Evolutionary conservation across 1,284 basidiomycete genomes (phyloP).

Genomic region (Porogramme epimiltina): DNA sequence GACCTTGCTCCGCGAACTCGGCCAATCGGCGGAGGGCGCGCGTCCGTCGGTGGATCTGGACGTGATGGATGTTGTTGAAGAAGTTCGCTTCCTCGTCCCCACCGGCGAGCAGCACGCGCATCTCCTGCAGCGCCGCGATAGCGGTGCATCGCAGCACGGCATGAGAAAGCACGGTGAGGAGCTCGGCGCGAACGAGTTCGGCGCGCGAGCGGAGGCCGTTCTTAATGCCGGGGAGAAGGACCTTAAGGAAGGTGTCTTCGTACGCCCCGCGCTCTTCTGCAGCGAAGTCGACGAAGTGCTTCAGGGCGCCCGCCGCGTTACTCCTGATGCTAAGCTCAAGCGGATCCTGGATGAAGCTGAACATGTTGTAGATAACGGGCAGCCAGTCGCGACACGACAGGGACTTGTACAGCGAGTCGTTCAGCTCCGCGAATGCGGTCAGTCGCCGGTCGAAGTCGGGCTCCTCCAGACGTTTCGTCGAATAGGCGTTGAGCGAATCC

Average conservation of each 20-base stretch:
- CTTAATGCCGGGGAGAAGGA: constrained; percentile 84
- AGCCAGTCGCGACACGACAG: constrained; percentile 74
- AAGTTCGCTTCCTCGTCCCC: constrained; percentile 97
- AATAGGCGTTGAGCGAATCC: constrained; percentile 85
- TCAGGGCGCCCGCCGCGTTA: constrained; percentile 79
- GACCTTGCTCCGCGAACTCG: constrained; percentile 76
- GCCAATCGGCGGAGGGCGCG: constrained; percentile 87
- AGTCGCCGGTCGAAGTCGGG: constrained; percentile 92
- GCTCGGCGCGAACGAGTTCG: constrained; percentile 89
- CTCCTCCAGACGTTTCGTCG: constrained; percentile 82
- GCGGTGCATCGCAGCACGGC: constrained; percentile 70
- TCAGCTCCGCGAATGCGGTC: constrained; percentile 76
- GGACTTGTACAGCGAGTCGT: constrained; percentile 56
- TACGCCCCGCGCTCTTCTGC: constrained; percentile 42
- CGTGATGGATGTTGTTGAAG: constrained; percentile 95
- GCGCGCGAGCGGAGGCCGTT: constrained; percentile 79
- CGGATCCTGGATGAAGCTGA: constrained; percentile 89
- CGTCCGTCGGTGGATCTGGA: constrained; percentile 90
- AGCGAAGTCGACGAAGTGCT: constrained; percentile 76
- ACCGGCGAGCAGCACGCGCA: constrained; percentile 81
- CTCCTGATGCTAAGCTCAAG: constrained; percentile 88
- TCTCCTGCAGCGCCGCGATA: constrained; percentile 72
- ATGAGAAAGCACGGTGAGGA: constrained; percentile 80
- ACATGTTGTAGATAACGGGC: constrained; percentile 82
- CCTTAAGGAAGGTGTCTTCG: constrained; percentile 61